Conservation (phyloP, 345 rosid genomes). For the Cardamine resedifolia region DNA sequence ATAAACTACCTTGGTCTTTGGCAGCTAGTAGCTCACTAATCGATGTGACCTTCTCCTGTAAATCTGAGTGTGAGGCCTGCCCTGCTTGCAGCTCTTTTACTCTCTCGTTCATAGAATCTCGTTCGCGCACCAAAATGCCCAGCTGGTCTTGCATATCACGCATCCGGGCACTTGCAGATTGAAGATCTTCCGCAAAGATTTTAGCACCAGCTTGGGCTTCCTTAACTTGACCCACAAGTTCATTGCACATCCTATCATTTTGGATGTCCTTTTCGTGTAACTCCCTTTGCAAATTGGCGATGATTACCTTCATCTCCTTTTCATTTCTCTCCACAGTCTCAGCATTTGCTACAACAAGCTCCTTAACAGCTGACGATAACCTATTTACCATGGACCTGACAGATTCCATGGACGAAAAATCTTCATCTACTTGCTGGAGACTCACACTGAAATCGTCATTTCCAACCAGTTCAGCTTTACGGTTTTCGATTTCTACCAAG, state of each 20-base stretch:
- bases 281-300: slow-evolving; percentile 76
- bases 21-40: slow-evolving; percentile 57
- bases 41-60: slow-evolving; percentile 56
- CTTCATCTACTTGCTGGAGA: slow-evolving; percentile 35
- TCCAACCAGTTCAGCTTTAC: slow-evolving; percentile 47
- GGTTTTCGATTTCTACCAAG: slow-evolving; percentile 65
- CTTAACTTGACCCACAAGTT: slow-evolving; percentile 86
- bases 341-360: slow-evolving; percentile 47
- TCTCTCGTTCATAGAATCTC: slow-evolving; percentile 51
- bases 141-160: slow-evolving; percentile 61
- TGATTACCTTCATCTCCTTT: slow-evolving; percentile 66
- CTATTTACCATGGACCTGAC: slow-evolving; percentile 54
- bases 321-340: slow-evolving; percentile 50
- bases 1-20: slow-evolving; percentile 75
- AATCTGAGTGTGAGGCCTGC: slow-evolving; percentile 48
- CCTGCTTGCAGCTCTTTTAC: slow-evolving; percentile 60
- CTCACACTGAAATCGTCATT: slow-evolving; percentile 39
- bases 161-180: slow-evolving; percentile 52
- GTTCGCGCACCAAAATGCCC: slow-evolving; percentile 49
- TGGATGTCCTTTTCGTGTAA: slow-evolving; percentile 92
- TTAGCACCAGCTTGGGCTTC: slow-evolving; percentile 78
- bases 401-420: slow-evolving; percentile 54
- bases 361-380: slow-evolving; percentile 52
- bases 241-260: slow-evolving; percentile 75
- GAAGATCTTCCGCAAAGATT: slow-evolving; percentile 60